phyloP scores from a whole-genome alignment of 495 filamentous ascomycete species.

The Trichoderma orchidacearum region DNA sequence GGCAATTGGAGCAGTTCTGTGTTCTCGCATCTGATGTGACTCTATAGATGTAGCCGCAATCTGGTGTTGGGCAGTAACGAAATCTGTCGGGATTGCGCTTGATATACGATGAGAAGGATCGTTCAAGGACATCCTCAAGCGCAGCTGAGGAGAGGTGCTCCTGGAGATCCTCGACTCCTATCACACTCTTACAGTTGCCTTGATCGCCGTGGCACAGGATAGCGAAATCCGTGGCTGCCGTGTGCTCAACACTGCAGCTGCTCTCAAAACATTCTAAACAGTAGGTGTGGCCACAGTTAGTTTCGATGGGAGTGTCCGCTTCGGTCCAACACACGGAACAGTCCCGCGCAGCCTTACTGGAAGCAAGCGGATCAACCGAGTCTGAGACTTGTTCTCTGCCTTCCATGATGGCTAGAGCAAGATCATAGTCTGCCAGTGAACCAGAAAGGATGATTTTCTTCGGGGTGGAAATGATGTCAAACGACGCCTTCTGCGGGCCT shows the following conservation, averaged over 20 bases:
- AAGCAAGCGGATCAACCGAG: background rate
- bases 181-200: background rate
- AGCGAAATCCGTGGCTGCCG: background rate
- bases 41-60: conserved; percentile 17
- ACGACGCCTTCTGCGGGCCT: conserved; percentile 9
- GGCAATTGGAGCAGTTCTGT: conserved; percentile 14
- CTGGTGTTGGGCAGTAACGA: background rate
- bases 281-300: background rate
- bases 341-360: background rate
- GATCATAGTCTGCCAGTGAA: conserved; percentile 4
- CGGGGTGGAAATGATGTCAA: conserved; percentile 12
- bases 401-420: background rate
- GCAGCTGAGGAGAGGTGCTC: background rate
- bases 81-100: background rate
- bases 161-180: background rate
- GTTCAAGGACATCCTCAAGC: background rate
- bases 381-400: background rate
- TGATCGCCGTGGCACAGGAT: background rate
- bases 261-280: background rate
- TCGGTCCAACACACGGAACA: background rate
- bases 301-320: background rate
- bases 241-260: background rate
- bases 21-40: background rate
- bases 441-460: conserved; percentile 11
- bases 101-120: background rate